phyloP scores from a whole-genome alignment of 257 asterid genomes.

The Coffea canephora region DNA sequence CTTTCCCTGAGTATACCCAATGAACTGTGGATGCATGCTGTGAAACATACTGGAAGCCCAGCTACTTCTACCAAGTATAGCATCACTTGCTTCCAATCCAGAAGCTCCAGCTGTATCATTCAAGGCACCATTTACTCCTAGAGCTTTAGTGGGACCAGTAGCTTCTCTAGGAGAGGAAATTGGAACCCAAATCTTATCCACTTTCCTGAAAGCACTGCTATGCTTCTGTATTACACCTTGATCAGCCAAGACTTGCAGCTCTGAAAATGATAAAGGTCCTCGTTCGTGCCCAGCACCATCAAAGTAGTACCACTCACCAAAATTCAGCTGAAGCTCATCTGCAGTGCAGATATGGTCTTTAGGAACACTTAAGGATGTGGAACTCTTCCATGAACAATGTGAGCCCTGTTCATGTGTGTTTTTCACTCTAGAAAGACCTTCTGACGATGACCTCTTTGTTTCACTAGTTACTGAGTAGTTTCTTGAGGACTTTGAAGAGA shows the following conservation, averaged over 20 bases:
- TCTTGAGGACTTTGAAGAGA: conserved; percentile 55
- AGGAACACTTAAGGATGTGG: conserved; percentile 37
- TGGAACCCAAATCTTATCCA: conserved; percentile 91
- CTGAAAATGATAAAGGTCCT: conserved; percentile 80
- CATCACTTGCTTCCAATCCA: conserved; percentile 32
- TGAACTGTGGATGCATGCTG: conserved; percentile 81
- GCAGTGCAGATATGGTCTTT: conserved; percentile 67
- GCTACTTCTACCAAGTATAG: conserved; percentile 26
- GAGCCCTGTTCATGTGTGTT: conserved; percentile 56
- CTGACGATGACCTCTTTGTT: conserved; percentile 68
- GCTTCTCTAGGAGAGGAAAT: conserved; percentile 39
- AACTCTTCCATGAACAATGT: conserved; percentile 48
- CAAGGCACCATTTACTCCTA: conserved; percentile 33
- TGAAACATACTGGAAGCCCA: conserved; percentile 51
- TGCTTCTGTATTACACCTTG: conserved; percentile 72
- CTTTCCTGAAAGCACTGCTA: conserved; percentile 80
- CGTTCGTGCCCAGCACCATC: conserved; percentile 98
- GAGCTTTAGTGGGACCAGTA: conserved; percentile 32
- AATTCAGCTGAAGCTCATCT: conserved; percentile 66
- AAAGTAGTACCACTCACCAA: conserved; percentile 93
- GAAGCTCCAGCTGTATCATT: conserved; percentile 29
- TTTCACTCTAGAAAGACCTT: conserved; percentile 43
- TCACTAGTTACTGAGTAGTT: conserved; percentile 53
- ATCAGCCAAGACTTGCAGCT: conserved; percentile 79
- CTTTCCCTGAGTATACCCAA: conserved; percentile 91